Percentiles rank a stretch among this genome's conserved stretches.
Evolutionary conservation across 139 green algal species (phyloP).

Genomic region (Micractinium conductrix): DNA sequence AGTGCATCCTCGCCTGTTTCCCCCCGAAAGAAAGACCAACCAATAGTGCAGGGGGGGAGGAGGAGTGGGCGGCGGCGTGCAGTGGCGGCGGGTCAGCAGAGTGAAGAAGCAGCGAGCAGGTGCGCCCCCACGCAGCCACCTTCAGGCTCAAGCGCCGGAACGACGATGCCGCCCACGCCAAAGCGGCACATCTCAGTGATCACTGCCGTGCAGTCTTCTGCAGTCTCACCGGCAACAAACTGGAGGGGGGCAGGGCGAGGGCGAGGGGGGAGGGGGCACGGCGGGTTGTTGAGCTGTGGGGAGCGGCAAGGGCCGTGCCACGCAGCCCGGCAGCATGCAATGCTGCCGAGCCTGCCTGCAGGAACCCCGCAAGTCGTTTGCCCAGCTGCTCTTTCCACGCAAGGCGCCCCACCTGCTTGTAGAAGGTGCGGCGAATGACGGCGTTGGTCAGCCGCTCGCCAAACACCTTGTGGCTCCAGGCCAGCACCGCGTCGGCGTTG

Average conservation of each 20-base stretch:
- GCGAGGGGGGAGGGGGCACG: neutral
- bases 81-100: neutral
- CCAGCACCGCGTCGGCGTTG: conserved; percentile 66
- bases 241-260: conserved; percentile 27
- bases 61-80: neutral
- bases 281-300: too few species aligned
- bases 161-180: neutral
- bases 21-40: too few species aligned
- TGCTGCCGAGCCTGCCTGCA: too few species aligned
- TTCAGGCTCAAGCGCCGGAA: neutral
- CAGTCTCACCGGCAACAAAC: conserved; percentile 78
- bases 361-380: too few species aligned
- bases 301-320: too few species aligned
- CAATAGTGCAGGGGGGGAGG: neutral
- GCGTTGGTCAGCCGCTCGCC: conserved; percentile 57
- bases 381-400: too few species aligned
- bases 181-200: neutral
- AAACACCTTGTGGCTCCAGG: conserved; percentile 57
- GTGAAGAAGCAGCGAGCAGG: neutral
- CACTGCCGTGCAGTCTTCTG: neutral
- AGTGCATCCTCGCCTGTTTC: conserved; percentile 62
- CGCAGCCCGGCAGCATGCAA: too few species aligned
- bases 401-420: conserved; percentile 51
- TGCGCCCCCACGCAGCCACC: neutral
- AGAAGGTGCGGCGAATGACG: conserved; percentile 79